phyloP scores from a whole-genome alignment of 345 rosid species.

The Balakata baccata region DNA sequence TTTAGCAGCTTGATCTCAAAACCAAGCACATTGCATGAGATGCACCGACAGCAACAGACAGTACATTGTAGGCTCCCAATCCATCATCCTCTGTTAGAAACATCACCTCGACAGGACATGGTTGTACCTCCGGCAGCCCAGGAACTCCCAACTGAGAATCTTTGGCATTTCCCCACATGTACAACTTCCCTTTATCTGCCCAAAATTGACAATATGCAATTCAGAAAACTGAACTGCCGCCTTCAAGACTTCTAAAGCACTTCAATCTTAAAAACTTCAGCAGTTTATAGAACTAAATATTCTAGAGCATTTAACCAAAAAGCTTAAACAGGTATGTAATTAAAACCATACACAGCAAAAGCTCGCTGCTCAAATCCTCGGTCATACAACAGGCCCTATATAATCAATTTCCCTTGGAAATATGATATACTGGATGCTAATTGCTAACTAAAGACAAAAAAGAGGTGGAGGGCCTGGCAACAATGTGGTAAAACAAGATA shows the following conservation, averaged over 20 bases:
- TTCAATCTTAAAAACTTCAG: too few species aligned
- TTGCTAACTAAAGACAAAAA: neutral
- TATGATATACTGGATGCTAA: too few species aligned
- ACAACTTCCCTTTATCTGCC: constrained; percentile 72
- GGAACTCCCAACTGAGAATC: constrained; percentile 89
- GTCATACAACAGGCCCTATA: neutral
- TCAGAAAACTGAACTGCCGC: too few species aligned
- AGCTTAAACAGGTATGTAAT: neutral
- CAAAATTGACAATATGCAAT: neutral
- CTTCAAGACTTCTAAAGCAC: too few species aligned
- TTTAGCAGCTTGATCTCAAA: constrained; percentile 39
- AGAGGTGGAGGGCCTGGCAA: neutral
- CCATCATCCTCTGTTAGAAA: constrained; percentile 73
- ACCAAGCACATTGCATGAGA: constrained; percentile 84
- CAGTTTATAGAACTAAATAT: too few species aligned
- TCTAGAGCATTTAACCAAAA: too few species aligned
- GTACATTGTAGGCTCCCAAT: constrained; percentile 49
- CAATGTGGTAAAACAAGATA: neutral
- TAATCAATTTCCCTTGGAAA: neutral
- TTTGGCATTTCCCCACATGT: constrained; percentile 94
- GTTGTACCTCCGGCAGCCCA: constrained; percentile 69
- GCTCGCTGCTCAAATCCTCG: neutral
- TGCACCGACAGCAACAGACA: constrained; percentile 75
- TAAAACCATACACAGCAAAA: neutral
- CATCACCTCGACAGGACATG: constrained; percentile 62